phyloP scores from a whole-genome alignment of 202 grass and related monocot genomes.

The Elaeis oleifera region DNA sequence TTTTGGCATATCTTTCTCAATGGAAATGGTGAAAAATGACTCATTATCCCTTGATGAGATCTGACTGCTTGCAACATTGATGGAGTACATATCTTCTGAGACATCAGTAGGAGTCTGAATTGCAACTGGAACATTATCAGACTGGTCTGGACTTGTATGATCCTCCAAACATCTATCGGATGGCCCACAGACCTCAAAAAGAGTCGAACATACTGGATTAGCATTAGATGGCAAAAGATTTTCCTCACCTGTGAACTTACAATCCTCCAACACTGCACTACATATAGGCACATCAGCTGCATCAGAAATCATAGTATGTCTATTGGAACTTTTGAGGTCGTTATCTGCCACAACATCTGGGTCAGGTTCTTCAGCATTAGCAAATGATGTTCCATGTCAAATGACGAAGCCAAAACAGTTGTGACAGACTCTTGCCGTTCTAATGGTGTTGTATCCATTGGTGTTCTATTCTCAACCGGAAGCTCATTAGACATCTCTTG shows the following conservation, averaged over 20 bases:
- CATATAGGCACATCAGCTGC: conserved; percentile 6
- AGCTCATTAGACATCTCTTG: neutral
- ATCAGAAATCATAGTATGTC: neutral
- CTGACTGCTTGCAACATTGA: neutral
- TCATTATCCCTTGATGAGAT: neutral
- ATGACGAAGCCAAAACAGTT: neutral
- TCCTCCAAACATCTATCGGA: neutral
- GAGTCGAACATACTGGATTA: neutral
- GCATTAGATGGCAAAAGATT: conserved; percentile 1
- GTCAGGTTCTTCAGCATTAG: conserved; percentile 2
- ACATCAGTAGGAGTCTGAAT: conserved; percentile 7
- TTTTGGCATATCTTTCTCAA: conserved; percentile 2
- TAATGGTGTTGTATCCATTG: neutral
- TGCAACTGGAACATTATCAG: neutral
- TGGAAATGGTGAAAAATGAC: neutral
- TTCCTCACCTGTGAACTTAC: neutral
- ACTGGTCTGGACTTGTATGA: conserved; percentile 3
- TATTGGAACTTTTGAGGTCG: conserved; percentile 1
- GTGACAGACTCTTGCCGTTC: neutral
- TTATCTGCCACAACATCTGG: conserved; percentile 1
- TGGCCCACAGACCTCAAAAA: conserved; percentile 1
- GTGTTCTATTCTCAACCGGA: neutral
- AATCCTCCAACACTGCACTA: conserved; percentile 1
- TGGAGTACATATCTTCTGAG: neutral
- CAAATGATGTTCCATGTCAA: neutral